Evolutionary conservation across 139 green algal species (phyloP).

Genomic region (Monoraphidium neglectum): DNA sequence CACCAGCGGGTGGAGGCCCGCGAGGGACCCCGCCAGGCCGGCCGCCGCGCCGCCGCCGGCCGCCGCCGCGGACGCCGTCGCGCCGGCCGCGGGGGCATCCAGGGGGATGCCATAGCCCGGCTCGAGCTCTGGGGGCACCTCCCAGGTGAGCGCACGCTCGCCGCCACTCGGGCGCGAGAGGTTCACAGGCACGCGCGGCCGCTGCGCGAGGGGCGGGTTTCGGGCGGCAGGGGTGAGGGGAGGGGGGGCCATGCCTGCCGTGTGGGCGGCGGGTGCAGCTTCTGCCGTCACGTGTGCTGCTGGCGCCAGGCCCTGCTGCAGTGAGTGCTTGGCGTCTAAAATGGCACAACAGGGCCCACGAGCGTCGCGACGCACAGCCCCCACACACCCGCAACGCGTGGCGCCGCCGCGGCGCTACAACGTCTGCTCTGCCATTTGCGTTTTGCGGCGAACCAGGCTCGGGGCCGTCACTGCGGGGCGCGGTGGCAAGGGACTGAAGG

Average conservation of each 20-base stretch:
- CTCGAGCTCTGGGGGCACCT: conserved; percentile 51
- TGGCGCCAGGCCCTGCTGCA: too few relatives aligned
- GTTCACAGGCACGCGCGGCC: not conserved
- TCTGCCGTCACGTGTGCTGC: not conserved
- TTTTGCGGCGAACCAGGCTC: too few relatives aligned
- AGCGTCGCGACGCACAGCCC: too few relatives aligned
- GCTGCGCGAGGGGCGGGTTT: not conserved
- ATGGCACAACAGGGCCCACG: too few relatives aligned
- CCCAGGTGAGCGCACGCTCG: conserved; percentile 51
- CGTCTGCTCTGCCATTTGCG: too few relatives aligned
- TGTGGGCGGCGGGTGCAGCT: not conserved
- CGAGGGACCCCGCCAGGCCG: not conserved
- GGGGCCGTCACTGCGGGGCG: too few relatives aligned
- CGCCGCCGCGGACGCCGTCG: not conserved
- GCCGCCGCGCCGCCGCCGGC: not conserved
- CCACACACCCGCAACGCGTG: too few relatives aligned
- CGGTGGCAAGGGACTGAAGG: too few relatives aligned
- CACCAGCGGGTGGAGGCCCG: conserved; percentile 27
- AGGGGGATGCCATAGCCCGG: conserved; percentile 27
- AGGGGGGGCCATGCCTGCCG: too few relatives aligned
- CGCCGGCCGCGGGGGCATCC: not conserved
- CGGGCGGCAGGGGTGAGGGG: not conserved
- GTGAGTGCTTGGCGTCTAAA: too few relatives aligned
- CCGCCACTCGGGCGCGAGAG: not conserved
- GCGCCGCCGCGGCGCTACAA: too few relatives aligned